Evolutionary conservation across 148 eudicot species (phyloP).

Genomic region (Persicaria tinctoria): DNA sequence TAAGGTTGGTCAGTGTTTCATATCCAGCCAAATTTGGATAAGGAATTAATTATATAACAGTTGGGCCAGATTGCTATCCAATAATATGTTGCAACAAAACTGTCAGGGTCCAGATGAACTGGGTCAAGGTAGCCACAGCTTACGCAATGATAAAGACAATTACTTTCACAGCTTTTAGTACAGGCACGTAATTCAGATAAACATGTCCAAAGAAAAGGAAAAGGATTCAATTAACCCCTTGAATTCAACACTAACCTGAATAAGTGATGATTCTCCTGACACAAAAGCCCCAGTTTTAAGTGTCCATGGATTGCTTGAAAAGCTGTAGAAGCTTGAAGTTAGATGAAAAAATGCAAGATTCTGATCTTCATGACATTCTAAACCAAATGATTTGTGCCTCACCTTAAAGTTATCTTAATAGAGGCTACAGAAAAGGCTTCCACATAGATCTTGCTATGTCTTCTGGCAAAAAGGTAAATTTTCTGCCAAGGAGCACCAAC

Average conservation of each 20-base stretch:
- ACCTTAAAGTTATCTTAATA: slow-evolving; percentile 79
- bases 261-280: slow-evolving; percentile 78
- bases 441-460: slow-evolving; percentile 80
- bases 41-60: neutral
- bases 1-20: neutral
- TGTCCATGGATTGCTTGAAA: slow-evolving; percentile 93
- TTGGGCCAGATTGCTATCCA: neutral
- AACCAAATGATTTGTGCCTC: slow-evolving; percentile 8
- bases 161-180: neutral
- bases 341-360: slow-evolving; percentile 10
- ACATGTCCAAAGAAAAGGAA: neutral
- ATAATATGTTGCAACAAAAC: neutral
- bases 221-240: neutral
- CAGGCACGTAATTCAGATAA: neutral
- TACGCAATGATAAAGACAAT: neutral
- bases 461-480: slow-evolving; percentile 65
- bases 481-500: slow-evolving; percentile 99
- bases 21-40: neutral
- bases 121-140: neutral
- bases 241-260: slow-evolving; percentile 57
- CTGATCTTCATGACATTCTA: neutral
- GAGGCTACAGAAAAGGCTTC: slow-evolving; percentile 69
- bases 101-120: neutral
- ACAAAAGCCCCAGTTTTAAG: slow-evolving; percentile 68
- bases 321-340: slow-evolving; percentile 44